phyloP scores from a whole-genome alignment of 1,284 basidiomycete species.

The Apiotrichum sp. region DNA sequence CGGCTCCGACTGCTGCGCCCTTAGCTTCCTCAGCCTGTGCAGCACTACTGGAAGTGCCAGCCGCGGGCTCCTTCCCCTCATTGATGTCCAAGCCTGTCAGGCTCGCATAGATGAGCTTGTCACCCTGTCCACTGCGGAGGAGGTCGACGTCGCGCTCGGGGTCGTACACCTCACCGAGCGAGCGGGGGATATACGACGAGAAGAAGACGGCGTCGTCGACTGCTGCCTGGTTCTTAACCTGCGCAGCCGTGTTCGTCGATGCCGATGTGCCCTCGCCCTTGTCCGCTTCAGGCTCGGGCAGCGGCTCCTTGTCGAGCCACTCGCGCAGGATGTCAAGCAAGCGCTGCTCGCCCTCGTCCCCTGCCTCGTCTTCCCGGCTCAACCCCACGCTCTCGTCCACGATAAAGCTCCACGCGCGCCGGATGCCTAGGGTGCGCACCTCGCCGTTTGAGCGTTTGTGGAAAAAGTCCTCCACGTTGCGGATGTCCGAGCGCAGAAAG shows the following conservation, averaged over 20 bases:
- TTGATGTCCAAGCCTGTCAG: conserved; percentile 64
- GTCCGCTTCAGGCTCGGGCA: conserved; percentile 20
- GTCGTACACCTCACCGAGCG: conserved; percentile 83
- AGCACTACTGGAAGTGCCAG: neutral
- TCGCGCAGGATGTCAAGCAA: conserved; percentile 47
- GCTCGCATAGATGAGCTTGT: conserved; percentile 73
- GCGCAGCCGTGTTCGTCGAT: neutral
- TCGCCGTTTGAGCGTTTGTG: conserved; percentile 55
- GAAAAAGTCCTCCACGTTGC: conserved; percentile 92
- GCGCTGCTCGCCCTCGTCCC: conserved; percentile 42
- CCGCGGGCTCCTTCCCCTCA: conserved; percentile 16
- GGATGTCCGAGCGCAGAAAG: conserved; percentile 86
- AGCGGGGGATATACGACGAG: conserved; percentile 84
- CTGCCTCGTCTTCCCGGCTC: conserved; percentile 22
- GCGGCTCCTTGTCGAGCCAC: conserved; percentile 61
- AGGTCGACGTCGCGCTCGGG: conserved; percentile 81
- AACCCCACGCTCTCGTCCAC: conserved; percentile 53
- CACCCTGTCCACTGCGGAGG: conserved; percentile 62
- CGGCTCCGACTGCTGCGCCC: no score
- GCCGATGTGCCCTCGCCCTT: conserved; percentile 1
- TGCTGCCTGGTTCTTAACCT: conserved; percentile 16
- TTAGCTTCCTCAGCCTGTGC: neutral
- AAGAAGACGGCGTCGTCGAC: conserved; percentile 84
- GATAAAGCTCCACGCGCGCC: conserved; percentile 81
- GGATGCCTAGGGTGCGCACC: conserved; percentile 71